A percentile compares a stretch with the other conserved stretches of the same genome.
Evolutionary conservation across 163 green algal genomes (phyloP).

Genomic region (Scenedesmus sp.): DNA sequence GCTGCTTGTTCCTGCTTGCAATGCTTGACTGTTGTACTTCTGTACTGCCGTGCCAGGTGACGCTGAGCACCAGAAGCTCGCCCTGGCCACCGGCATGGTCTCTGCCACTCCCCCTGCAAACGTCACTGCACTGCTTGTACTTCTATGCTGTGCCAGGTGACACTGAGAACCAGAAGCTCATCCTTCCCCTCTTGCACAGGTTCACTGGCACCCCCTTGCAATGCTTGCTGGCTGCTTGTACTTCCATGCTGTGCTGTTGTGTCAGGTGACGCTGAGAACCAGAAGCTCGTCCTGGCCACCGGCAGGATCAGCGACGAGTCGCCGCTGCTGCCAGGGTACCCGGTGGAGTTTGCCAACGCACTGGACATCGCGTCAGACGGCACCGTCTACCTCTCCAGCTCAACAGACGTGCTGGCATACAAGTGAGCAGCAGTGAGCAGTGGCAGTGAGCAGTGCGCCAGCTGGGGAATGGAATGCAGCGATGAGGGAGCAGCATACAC

Average conservation of each 20-base stretch:
- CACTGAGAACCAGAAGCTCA: no score
- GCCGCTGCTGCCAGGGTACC: constrained; percentile 30
- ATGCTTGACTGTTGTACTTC: not conserved
- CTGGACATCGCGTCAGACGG: constrained; percentile 41
- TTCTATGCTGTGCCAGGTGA: no score
- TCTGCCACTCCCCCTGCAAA: not conserved
- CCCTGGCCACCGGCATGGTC: no score
- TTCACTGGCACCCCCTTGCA: not conserved
- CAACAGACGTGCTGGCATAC: constrained; percentile 51
- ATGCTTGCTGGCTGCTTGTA: not conserved
- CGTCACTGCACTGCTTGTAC: no score
- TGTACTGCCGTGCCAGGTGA: not conserved
- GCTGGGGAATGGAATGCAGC: not conserved
- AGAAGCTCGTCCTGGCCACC: constrained; percentile 42
- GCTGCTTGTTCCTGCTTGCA: not conserved
- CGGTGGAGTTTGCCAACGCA: constrained; percentile 40
- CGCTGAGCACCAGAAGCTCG: not conserved
- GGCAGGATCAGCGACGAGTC: constrained; percentile 43
- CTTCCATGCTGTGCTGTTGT: not conserved
- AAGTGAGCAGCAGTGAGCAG: constrained; percentile 1
- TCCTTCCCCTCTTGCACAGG: not conserved
- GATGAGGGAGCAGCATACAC: not conserved
- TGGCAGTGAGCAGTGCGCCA: not conserved
- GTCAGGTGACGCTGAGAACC: not conserved
- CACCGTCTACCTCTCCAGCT: constrained; percentile 36